Evolutionary conservation across 2,329 filamentous ascomycete species (phyloP).

Genomic region (Sclerotiophoma versabilis): DNA sequence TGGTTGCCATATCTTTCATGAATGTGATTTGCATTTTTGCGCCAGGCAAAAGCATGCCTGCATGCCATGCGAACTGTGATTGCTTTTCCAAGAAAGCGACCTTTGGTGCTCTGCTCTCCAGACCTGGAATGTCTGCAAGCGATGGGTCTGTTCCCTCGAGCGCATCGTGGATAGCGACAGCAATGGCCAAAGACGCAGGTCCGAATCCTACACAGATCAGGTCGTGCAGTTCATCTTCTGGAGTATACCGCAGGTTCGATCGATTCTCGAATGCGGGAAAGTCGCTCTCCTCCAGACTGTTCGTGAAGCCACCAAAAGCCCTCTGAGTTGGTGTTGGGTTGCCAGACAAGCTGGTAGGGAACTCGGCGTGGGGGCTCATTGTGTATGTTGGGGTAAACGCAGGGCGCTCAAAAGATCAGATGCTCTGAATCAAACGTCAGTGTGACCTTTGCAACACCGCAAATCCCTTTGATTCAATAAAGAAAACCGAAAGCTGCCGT

Average conservation of each 20-base stretch:
- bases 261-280: slow-evolving; percentile 41
- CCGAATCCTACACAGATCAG: slow-evolving; percentile 92
- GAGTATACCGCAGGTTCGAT: slow-evolving; percentile 61
- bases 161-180: slow-evolving; percentile 86
- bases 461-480: neutral
- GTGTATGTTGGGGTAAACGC: neutral
- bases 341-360: slow-evolving; percentile 26
- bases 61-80: slow-evolving; percentile 84
- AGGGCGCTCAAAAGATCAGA: neutral
- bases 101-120: slow-evolving; percentile 63
- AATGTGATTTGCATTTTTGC: slow-evolving; percentile 98
- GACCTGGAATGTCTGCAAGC: slow-evolving; percentile 40
- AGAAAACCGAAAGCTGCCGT: neutral
- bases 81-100: slow-evolving; percentile 91
- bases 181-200: slow-evolving; percentile 87
- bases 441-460: neutral
- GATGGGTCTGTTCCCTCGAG: slow-evolving; percentile 50
- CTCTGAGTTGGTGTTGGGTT: slow-evolving; percentile 32
- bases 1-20: slow-evolving; percentile 91
- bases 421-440: slow-evolving; percentile 7
- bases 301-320: slow-evolving; percentile 39
- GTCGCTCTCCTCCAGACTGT: slow-evolving; percentile 37
- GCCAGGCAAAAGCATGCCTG: slow-evolving; percentile 91
- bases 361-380: slow-evolving; percentile 48
- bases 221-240: slow-evolving; percentile 74